phyloP scores from a whole-genome alignment of 2,329 filamentous ascomycete genomes.

The Blastomyces silverae region DNA sequence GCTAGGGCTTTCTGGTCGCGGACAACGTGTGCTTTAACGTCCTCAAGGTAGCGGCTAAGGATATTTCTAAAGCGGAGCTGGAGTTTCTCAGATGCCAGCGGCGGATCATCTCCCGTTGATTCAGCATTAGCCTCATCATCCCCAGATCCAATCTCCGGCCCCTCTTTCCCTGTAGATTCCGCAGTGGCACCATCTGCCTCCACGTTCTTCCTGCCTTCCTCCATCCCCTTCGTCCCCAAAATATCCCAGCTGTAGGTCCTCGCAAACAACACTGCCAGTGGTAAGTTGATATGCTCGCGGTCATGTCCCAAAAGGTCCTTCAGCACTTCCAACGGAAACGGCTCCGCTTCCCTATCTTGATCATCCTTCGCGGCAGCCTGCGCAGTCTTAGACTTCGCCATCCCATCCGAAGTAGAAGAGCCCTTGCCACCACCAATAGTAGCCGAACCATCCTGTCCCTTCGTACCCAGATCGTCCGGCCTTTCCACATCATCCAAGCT shows the following conservation, averaged over 20 bases:
- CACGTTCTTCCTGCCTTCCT: slow-evolving; percentile 75
- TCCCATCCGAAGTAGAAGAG: slow-evolving; percentile 43
- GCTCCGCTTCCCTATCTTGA: slow-evolving; percentile 66
- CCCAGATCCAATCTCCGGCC: slow-evolving; percentile 45
- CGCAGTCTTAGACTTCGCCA: slow-evolving; percentile 57
- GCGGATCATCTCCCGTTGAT: slow-evolving; percentile 53
- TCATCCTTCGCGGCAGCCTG: slow-evolving; percentile 51
- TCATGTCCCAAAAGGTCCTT: slow-evolving; percentile 95
- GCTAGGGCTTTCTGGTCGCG: slow-evolving; percentile 88
- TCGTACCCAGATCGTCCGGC: slow-evolving; percentile 53
- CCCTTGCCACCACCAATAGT: slow-evolving; percentile 37
- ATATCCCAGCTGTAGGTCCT: slow-evolving; percentile 97
- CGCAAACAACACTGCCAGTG: slow-evolving; percentile 87
- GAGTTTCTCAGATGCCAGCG: slow-evolving; percentile 67
- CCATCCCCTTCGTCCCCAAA: slow-evolving; percentile 65
- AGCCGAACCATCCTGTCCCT: slow-evolving; percentile 48
- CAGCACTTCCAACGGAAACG: slow-evolving; percentile 93
- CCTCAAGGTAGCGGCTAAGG: slow-evolving; percentile 80
- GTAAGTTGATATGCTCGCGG: slow-evolving; percentile 82
- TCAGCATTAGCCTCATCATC: slow-evolving; percentile 49
- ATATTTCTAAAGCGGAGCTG: slow-evolving; percentile 83
- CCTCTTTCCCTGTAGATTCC: slow-evolving; percentile 39
- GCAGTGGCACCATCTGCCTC: slow-evolving; percentile 70
- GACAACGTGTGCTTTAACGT: slow-evolving; percentile 79
- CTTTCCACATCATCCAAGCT: slow-evolving; percentile 66